Evolutionary conservation across 75 land plant species (phyloP).

Genomic region (Chamaecyparis obtusa): DNA sequence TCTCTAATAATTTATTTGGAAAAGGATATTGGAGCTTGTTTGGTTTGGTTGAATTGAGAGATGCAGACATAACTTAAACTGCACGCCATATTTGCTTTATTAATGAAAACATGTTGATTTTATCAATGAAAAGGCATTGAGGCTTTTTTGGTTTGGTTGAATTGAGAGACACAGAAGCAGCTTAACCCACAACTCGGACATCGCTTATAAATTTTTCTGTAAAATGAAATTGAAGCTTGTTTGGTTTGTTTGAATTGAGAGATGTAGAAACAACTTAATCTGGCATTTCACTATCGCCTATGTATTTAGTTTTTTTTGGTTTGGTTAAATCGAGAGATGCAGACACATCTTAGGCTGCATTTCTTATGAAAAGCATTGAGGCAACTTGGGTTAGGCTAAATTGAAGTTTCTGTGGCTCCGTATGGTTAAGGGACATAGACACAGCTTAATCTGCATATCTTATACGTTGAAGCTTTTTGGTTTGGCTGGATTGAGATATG

Average conservation of each 20-base stretch:
- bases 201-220: background rate
- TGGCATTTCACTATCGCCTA: background rate
- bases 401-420: too few species aligned
- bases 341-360: background rate
- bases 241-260: background rate
- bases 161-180: background rate
- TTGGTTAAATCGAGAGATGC: background rate
- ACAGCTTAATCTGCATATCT: too few species aligned
- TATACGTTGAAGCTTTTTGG: background rate
- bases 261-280: background rate
- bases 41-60: background rate
- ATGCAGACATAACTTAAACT: background rate
- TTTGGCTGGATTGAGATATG: background rate
- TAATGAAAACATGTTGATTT: too few species aligned
- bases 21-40: background rate
- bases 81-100: background rate
- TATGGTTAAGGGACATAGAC: too few species aligned
- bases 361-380: too few species aligned
- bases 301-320: background rate
- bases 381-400: too few species aligned
- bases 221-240: background rate
- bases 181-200: background rate
- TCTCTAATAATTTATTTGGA: too few species aligned
- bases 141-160: background rate
- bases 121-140: too few species aligned